Evolutionary conservation across 176 grass and related monocot genomes (phyloP), one percentile per base, ranked within the genome.

Genomic region (Oropetium thomaeum): DNA sequence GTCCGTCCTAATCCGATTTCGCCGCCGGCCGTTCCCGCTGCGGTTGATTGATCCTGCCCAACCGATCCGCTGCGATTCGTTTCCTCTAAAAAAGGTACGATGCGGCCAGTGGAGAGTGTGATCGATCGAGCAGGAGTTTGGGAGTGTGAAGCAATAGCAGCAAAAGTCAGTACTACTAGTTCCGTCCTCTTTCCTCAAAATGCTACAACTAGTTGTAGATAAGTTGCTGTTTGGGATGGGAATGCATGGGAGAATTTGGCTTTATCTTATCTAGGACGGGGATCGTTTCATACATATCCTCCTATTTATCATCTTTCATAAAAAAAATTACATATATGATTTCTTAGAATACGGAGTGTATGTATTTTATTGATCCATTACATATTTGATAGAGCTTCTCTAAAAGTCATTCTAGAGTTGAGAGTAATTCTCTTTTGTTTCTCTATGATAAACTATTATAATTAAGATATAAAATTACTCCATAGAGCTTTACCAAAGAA

Each of bases 11-110:
- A 55, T 55, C 82, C 35, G 67, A 62, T 25, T 17, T 3, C 10
- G 55, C 65, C 35, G 74, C 61, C 70, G 38, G 65, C 45, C 39
- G 73, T 75, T 47, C 28, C 73, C 16, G 31, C 25, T 11, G 70
- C 33, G 68, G 8, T 32, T 73, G 41, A 73, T 81, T 57, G 37
- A 13, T 57, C 48, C 20, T 2, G 20, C 35, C 19, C 30, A 60
- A 30, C 37, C 1, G 23, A 27, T 27, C 23, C 9, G 33, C 39
- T 34, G 58, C 14, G 59, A 62, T 10, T 30, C 31, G 14, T 49
- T 17, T 15, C 44, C 12, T 2, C 12, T 10, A 12, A 12, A 42
- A 47, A 17, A 17, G 44, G 2, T 17, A 47, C 5, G 28, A 15
- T n/a, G n/a, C n/a, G n/a, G n/a, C n/a, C n/a, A n/a, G n/a, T n/a